Evolutionary conservation across 108 stramenopile genomes (phyloP), one percentile per base, ranked within the genome.

Genomic region (Skeletonema potamos): DNA sequence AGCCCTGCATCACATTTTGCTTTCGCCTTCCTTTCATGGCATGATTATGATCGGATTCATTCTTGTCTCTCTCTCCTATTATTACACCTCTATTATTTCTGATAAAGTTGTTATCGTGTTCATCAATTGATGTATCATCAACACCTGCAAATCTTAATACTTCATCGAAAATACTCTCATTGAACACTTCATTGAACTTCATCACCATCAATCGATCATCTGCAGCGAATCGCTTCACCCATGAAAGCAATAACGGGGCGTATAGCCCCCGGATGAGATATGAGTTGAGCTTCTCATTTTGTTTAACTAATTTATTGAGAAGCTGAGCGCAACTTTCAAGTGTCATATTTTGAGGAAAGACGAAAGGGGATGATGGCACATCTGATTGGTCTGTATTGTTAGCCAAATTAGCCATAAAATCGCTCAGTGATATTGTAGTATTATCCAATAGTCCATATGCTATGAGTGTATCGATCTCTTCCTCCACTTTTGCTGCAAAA

Each of bases 141-240:
- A 66, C 43, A 32, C 64, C 64, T 17, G 64, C 64, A 66, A 66
- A 66, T 12, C 41, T 3, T 5, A 66, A 29, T 7, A 48, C 64
- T 12, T 48, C 44, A 29, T 54, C 43, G 9, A 66, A 28, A 30
- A 26, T 48, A 20, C 22, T 66, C 15, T 6, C 46, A 20, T 39
- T 48, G 10, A 15, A 43, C 17, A 36, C 44, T 27, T 66, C 64
- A 0, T 48, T 8, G 41, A 66, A 66, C 22, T 39, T 26, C n/a
- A 66, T 20, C 17, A 66, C 48, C 64, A 66, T 66, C 44, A 66
- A 48, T 4, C 64, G 43, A 66, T 66, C 64, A 28, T 66, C 48
- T n/a, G 0, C 12, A 10, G 64, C 64, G 18, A 66, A 66, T 24
- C 2, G 7, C 18, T 66, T 4, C 9, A 66, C 64, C 64, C 64